Evolutionary conservation across 495 filamentous ascomycete genomes (phyloP).

Genomic region (Aspergillus cavernicola): DNA sequence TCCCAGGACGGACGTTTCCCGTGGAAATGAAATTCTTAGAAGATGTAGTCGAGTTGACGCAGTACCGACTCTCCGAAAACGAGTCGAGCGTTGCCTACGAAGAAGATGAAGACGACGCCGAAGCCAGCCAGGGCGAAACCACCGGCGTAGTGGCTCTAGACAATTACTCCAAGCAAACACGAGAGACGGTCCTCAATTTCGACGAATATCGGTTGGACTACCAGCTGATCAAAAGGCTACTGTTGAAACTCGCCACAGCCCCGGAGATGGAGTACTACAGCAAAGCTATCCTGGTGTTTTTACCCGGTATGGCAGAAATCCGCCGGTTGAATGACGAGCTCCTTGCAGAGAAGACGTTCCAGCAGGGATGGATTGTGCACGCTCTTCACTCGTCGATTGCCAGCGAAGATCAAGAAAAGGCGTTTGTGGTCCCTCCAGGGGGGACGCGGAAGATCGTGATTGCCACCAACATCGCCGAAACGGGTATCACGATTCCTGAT

Average conservation of each 20-base stretch:
- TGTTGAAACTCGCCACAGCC: slow-evolving; percentile 66
- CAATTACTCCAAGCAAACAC: slow-evolving; percentile 69
- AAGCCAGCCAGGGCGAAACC: slow-evolving; percentile 34
- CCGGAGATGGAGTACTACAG: slow-evolving; percentile 66
- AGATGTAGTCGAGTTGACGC: slow-evolving; percentile 82
- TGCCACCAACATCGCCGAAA: slow-evolving; percentile 96
- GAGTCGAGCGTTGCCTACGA: slow-evolving; percentile 38
- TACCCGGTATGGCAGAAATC: slow-evolving; percentile 93
- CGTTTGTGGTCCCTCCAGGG: slow-evolving; percentile 77
- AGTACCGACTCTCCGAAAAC: slow-evolving; percentile 58
- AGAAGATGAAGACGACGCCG: slow-evolving; percentile 47
- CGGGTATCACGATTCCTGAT: slow-evolving; percentile 92
- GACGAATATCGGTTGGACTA: slow-evolving; percentile 88
- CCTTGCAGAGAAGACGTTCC: slow-evolving; percentile 64
- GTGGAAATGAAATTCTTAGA: slow-evolving; percentile 85
- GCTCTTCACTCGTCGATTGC: slow-evolving; percentile 90
- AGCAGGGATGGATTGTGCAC: slow-evolving; percentile 70
- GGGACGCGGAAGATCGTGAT: slow-evolving; percentile 87
- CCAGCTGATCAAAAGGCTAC: slow-evolving; percentile 70
- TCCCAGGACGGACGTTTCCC: slow-evolving; percentile 91
- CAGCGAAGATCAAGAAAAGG: slow-evolving; percentile 92
- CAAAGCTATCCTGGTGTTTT: slow-evolving; percentile 88
- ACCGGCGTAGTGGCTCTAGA: slow-evolving; percentile 49
- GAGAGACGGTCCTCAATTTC: slow-evolving; percentile 65
- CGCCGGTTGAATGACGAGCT: slow-evolving; percentile 80